Evolutionary conservation across 768 basidiomycete species (phyloP).

Genomic region (Collybia mongolica): DNA sequence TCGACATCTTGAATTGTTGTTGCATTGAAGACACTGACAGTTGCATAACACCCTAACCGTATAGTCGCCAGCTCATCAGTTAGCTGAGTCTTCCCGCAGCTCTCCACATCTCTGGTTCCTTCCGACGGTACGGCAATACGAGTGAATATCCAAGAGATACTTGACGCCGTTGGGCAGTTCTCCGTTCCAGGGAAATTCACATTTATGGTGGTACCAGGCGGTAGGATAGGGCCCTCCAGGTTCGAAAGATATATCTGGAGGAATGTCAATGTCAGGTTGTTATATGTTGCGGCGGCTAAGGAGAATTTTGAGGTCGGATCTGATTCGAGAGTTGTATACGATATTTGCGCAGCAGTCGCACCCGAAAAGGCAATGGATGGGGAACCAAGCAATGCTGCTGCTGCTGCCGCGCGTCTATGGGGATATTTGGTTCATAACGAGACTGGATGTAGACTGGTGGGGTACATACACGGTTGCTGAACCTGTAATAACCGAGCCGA

Average conservation of each 20-base stretch:
- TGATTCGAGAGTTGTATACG: slow-evolving; percentile 18
- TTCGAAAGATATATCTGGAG: slow-evolving; percentile 15
- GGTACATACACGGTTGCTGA: background rate
- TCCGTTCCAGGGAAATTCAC: slow-evolving; percentile 31
- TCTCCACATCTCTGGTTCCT: slow-evolving; percentile 23
- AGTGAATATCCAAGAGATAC: slow-evolving; percentile 31
- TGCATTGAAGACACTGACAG: slow-evolving; percentile 27
- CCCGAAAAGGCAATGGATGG: background rate
- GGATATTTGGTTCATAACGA: background rate
- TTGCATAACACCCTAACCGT: slow-evolving; percentile 23
- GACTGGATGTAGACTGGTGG: background rate
- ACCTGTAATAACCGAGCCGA: background rate
- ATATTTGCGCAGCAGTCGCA: slow-evolving; percentile 12
- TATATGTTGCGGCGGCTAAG: slow-evolving; percentile 11
- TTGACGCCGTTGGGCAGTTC: slow-evolving; percentile 19
- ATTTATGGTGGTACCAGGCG: slow-evolving; percentile 27
- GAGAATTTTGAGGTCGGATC: slow-evolving; percentile 6
- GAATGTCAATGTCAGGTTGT: slow-evolving; percentile 14
- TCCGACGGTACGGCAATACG: slow-evolving; percentile 20
- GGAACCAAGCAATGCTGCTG: background rate
- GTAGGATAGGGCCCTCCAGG: slow-evolving; percentile 24
- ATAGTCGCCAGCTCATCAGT: slow-evolving; percentile 26
- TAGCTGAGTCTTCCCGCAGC: slow-evolving; percentile 29
- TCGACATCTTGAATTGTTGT: slow-evolving; percentile 28
- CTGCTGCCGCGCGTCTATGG: background rate